Conservation (phyloP, 768 basidiomycete genomes). For the Pilatotrama ljubarskyi region DNA sequence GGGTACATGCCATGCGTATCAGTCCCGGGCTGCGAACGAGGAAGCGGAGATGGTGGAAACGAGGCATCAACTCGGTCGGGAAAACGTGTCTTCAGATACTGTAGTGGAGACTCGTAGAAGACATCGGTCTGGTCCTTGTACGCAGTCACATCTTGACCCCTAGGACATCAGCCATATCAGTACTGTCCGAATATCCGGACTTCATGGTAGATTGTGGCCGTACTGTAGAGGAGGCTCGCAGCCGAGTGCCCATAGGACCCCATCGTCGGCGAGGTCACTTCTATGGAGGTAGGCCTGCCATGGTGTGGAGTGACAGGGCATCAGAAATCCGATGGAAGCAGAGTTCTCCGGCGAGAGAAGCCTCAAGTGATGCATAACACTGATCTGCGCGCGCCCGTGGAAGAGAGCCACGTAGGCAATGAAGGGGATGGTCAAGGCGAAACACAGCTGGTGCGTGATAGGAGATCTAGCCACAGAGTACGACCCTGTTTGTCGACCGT, state of each 20-base stretch:
- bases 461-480: too few relatives aligned
- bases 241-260: conserved; percentile 77
- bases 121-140: conserved; percentile 82
- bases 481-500: conserved; percentile 21
- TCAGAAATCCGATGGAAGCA: conserved; percentile 70
- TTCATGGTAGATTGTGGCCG: conserved; percentile 32
- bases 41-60: conserved; percentile 65
- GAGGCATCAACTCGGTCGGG: conserved; percentile 57
- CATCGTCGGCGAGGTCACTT: conserved; percentile 52
- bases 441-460: conserved; percentile 16
- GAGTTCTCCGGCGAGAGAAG: conserved; percentile 51
- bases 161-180: conserved; percentile 27
- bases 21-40: conserved; percentile 51
- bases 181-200: not conserved
- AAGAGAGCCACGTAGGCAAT: conserved; percentile 70
- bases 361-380: conserved; percentile 69
- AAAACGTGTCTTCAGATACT: conserved; percentile 69
- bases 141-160: conserved; percentile 48
- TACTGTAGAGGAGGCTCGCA: conserved; percentile 93
- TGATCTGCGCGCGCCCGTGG: conserved; percentile 80
- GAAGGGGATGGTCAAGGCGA: conserved; percentile 58
- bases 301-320: conserved; percentile 97
- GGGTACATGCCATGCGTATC: conserved; percentile 28
- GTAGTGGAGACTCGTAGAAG: conserved; percentile 72
- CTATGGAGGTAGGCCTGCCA: conserved; percentile 88